Evolutionary conservation across 352 stramenopile species (phyloP).

Genomic region (Phytopythium delawarense): DNA sequence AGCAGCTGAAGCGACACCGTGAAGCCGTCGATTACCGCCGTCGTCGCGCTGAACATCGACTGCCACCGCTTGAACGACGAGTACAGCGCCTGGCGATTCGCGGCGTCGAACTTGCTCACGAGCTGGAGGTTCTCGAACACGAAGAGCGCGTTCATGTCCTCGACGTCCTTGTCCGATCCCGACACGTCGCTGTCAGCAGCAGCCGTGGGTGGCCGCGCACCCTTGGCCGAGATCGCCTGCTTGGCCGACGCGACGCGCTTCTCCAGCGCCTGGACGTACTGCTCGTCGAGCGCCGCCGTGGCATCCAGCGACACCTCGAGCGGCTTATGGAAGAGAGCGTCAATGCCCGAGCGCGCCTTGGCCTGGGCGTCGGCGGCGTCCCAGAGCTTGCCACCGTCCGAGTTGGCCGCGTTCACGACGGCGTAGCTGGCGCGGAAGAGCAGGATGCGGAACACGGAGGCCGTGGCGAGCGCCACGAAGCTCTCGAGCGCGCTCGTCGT

Average conservation of each 20-base stretch:
- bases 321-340: conserved; percentile 14
- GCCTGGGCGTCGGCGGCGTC: conserved; percentile 13
- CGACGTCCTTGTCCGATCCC: conserved; percentile 24
- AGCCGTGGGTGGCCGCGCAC: conserved; percentile 7
- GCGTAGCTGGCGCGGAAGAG: conserved; percentile 40
- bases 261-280: conserved; percentile 32
- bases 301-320: conserved; percentile 23
- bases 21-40: conserved; percentile 42
- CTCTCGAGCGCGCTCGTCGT: conserved; percentile 41
- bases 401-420: conserved; percentile 16
- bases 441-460: conserved; percentile 48
- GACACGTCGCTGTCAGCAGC: background rate
- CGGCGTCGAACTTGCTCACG: conserved; percentile 34
- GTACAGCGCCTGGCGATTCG: conserved; percentile 32
- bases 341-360: conserved; percentile 11
- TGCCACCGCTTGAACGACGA: conserved; percentile 40
- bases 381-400: conserved; percentile 29
- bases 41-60: conserved; percentile 32
- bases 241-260: conserved; percentile 31
- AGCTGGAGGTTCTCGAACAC: conserved; percentile 43
- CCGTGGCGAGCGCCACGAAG: conserved; percentile 31
- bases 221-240: conserved; percentile 27
- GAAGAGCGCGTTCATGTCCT: conserved; percentile 40
- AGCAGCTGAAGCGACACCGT: conserved; percentile 49
- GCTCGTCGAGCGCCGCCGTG: conserved; percentile 28